These are phyloP conservation scores for Solanum chaucha DNA, from an alignment of 257 asterid genomes.

Conservation along the genomic window DNA sequence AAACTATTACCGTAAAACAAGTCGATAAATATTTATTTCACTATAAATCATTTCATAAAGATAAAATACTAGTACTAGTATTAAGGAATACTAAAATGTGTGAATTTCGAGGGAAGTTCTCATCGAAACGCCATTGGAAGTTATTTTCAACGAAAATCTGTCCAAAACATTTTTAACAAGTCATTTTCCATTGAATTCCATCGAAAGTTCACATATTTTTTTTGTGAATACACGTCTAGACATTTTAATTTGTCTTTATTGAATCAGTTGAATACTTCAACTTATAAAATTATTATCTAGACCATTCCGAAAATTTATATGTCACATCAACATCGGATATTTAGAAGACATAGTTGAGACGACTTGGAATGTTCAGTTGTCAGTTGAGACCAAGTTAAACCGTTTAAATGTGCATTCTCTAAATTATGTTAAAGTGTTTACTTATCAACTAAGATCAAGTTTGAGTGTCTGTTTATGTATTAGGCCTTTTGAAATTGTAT, in stretches of 20 bases:
- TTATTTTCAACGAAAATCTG: not conserved
- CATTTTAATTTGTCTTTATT: not conserved
- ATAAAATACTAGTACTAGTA: not conserved
- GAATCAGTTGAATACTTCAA: accelerated
- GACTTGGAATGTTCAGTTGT: not conserved
- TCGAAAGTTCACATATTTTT: not conserved
- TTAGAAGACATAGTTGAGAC: not conserved
- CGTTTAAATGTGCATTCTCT: not conserved
- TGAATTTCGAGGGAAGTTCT: not conserved
- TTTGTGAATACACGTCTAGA: not conserved
- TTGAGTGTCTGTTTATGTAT: no score
- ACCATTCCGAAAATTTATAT: accelerated
- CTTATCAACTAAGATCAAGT: not conserved
- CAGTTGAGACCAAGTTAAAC: not conserved
- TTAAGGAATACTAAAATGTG: not conserved
- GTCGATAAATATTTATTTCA: not conserved
- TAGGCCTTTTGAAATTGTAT: not conserved
- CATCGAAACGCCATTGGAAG: not conserved
- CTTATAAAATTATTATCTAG: not conserved
- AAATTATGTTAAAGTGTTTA: not conserved
- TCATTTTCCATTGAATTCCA: no score
- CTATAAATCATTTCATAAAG: not conserved
- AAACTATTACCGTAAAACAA: no score
- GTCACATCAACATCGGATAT: not conserved
- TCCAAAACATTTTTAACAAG: no score